Base-by-base conservation (phyloP, 345 rosid species). In the Arabidopsis arenosa region DNA sequence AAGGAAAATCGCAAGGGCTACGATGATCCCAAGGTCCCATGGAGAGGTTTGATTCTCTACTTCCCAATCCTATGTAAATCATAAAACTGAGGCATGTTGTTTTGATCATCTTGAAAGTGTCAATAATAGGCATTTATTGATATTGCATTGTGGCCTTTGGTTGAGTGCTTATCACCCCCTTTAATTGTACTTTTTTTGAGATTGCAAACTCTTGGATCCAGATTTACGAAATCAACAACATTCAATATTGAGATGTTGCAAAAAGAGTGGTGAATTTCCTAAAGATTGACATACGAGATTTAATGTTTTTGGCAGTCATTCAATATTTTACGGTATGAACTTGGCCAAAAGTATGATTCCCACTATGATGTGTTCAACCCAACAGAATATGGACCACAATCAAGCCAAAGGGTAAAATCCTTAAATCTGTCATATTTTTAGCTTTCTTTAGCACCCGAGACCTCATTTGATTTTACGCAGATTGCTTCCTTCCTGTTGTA, bases 321-420 rank as follows among this genome's bases (percentile, higher is more conserved):
- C 88, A 92, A 92, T 79, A 69, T 95, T 58, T 71, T 95, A 86
- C 84, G 90, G 15, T 95, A 95, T 67, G 91, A 90, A 80, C 72
- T 88, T 52, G 97, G 97, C 11, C 97, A 95, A 79, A 92, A 84
- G 87, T 92, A 95, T 83, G 82, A 90, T 82, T 84, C 97, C 44
- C 99, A 95, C 70, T 92, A 86, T 53, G 99, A 95, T 74, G 92
- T 92, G 4, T 92, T 92, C 81, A 76, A 82, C 71, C 89, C 97
- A 30, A 75, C 86, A 9, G 96, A 95, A 72, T 95, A 90, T 47
- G 99, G 96, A 43, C 91, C 93, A 55, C 93, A 88, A 60, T 57
- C 76, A 28, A 90, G 91, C 83, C 93, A 90, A 86, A 85, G 96
- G 91, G 93, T 90, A 85, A 15, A 26, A 26, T 57, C 54, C 61